Evolutionary conservation across 768 basidiomycete species (phyloP).

Genomic region (Kwoniella dejecticola): DNA sequence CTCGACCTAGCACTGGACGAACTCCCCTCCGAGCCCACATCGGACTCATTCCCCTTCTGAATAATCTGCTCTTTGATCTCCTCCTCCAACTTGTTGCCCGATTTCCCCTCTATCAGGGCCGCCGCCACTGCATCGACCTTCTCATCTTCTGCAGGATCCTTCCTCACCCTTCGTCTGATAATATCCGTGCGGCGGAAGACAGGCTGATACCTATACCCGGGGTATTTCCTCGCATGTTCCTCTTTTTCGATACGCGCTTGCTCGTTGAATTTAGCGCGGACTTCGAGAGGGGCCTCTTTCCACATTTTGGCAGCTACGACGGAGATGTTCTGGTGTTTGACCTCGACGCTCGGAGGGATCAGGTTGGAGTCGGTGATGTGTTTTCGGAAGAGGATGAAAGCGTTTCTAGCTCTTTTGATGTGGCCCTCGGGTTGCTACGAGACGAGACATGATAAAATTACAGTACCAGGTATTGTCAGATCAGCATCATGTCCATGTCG

Average conservation of each 20-base stretch:
- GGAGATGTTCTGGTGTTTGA: slow-evolving; percentile 56
- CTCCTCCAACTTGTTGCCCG: slow-evolving; percentile 46
- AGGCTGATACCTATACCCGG: slow-evolving; percentile 55
- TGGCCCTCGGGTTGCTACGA: slow-evolving; percentile 54
- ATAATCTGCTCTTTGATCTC: slow-evolving; percentile 52
- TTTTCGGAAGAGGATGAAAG: slow-evolving; percentile 57
- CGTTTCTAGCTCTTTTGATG: slow-evolving; percentile 55
- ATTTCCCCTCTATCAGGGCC: slow-evolving; percentile 53
- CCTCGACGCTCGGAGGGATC: slow-evolving; percentile 53
- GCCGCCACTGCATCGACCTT: slow-evolving; percentile 56
- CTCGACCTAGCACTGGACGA: slow-evolving; percentile 19
- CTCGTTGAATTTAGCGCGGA: slow-evolving; percentile 52
- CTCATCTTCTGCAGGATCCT: slow-evolving; percentile 54
- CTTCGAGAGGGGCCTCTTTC: slow-evolving; percentile 52
- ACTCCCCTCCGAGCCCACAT: slow-evolving; percentile 26
- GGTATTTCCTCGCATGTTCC: slow-evolving; percentile 56
- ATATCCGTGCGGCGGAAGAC: slow-evolving; percentile 52
- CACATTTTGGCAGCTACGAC: slow-evolving; percentile 56
- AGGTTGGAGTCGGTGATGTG: slow-evolving; percentile 55
- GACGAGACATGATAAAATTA: too few relatives aligned
- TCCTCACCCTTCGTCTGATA: slow-evolving; percentile 52
- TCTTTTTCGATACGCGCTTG: slow-evolving; percentile 54
- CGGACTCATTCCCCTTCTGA: slow-evolving; percentile 26
- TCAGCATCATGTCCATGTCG: too few relatives aligned
- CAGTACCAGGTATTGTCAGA: too few relatives aligned